Percentiles rank a stretch among this genome's conserved stretches.
Evolutionary conservation across 2,329 filamentous ascomycete species (phyloP).

Genomic region (Chaetomium olivaceum): DNA sequence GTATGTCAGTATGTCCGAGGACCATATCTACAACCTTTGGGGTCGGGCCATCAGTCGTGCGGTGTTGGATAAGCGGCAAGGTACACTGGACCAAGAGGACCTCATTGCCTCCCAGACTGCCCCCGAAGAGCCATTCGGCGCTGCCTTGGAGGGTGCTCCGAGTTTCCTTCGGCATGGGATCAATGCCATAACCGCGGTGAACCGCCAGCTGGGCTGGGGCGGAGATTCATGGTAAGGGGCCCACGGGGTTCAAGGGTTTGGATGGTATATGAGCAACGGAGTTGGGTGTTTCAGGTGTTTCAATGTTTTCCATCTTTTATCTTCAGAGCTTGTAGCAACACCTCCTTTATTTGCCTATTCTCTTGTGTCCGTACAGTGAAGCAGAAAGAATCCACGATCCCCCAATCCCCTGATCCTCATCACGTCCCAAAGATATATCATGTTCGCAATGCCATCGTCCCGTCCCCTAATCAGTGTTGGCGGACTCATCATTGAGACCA

Average conservation of each 20-base stretch:
- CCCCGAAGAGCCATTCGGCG: slow-evolving; percentile 42
- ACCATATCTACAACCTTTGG: slow-evolving; percentile 66
- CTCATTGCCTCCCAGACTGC: slow-evolving; percentile 46
- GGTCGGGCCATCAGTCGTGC: slow-evolving; percentile 59
- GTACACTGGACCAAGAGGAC: slow-evolving; percentile 58
- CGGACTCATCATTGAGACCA: slow-evolving; percentile 32
- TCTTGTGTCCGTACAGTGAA: not conserved
- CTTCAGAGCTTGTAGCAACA: not conserved
- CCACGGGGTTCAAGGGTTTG: not conserved
- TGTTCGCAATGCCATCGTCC: not conserved
- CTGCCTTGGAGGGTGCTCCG: slow-evolving; percentile 44
- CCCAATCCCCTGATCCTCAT: not conserved
- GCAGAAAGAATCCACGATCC: not conserved
- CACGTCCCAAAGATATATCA: not conserved
- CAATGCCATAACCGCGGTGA: slow-evolving; percentile 53
- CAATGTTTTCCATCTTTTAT: not conserved
- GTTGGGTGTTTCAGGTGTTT: not conserved
- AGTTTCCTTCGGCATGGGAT: slow-evolving; percentile 51
- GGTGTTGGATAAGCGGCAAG: slow-evolving; percentile 58
- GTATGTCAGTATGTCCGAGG: slow-evolving; percentile 57
- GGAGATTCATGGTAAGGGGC: slow-evolving; percentile 14
- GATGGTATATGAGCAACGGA: not conserved
- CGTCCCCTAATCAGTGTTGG: not conserved
- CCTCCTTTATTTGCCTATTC: not conserved
- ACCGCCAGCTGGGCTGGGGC: slow-evolving; percentile 58